Conservation (phyloP, 139 green algal genomes). For the Chlorokybus atmophyticus region DNA sequence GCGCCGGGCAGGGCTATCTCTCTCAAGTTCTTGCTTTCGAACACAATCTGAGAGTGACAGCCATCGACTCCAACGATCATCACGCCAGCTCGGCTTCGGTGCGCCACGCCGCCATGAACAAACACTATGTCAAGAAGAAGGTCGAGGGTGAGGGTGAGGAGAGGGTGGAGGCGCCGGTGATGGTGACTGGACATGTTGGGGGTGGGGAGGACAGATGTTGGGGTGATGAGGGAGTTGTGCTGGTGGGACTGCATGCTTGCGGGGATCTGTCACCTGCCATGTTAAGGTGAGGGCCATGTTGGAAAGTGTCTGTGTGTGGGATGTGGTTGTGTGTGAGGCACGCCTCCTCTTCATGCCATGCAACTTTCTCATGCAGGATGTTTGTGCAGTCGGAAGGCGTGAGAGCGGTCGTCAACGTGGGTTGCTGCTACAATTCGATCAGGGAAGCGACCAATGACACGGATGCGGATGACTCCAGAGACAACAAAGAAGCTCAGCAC, state of each 20-base stretch:
- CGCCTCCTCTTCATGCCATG: no score
- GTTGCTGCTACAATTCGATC: constrained; percentile 20
- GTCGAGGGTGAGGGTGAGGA: background rate
- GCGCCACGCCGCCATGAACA: background rate
- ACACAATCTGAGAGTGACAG: constrained; percentile 5
- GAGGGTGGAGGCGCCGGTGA: constrained; percentile 1
- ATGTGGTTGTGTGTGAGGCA: no score
- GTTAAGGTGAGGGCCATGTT: no score
- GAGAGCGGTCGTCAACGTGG: constrained; percentile 9
- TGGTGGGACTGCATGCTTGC: constrained; percentile 20
- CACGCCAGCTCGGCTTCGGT: background rate
- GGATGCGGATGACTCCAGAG: background rate
- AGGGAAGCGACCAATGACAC: background rate
- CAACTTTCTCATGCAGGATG: constrained; percentile 7
- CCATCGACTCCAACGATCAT: background rate
- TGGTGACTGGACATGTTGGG: constrained; percentile 3
- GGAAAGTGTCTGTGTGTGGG: no score
- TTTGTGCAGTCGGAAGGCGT: constrained; percentile 11
- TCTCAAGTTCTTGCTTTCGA: constrained; percentile 3
- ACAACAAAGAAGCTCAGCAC: background rate
- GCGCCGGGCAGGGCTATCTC: constrained; percentile 14
- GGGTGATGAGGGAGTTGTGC: constrained; percentile 3
- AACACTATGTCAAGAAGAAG: background rate
- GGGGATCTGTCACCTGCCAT: constrained; percentile 10
- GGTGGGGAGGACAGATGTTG: background rate